Conservation (phyloP, 1,284 basidiomycete species). For the Gomphus sp. region DNA sequence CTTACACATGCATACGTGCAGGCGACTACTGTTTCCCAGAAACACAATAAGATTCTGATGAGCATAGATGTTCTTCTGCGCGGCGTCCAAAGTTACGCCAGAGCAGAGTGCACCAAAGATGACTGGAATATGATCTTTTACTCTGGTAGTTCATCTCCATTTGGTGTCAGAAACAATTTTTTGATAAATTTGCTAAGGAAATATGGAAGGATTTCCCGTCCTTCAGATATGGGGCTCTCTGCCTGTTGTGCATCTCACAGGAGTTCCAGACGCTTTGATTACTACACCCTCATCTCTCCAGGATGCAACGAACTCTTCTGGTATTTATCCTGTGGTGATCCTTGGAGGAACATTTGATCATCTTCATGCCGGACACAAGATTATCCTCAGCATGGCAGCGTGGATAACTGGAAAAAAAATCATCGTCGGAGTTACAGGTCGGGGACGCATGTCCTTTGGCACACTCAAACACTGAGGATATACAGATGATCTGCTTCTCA, state of each 20-base stretch:
- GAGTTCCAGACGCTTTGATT: background rate
- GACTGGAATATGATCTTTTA: slow-evolving; percentile 6
- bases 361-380: slow-evolving; percentile 95
- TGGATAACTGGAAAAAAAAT: slow-evolving; percentile 75
- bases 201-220: background rate
- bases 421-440: slow-evolving; percentile 85
- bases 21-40: slow-evolving; percentile 60
- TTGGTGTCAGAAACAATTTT: background rate
- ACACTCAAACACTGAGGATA: slow-evolving; percentile 6
- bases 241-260: background rate
- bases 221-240: background rate
- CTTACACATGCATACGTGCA: slow-evolving; percentile 70
- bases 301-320: background rate
- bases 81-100: slow-evolving; percentile 19
- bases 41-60: slow-evolving; percentile 55
- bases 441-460: slow-evolving; percentile 9
- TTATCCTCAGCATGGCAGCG: slow-evolving; percentile 85
- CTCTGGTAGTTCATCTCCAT: background rate
- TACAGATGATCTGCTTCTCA: slow-evolving; percentile 64
- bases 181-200: background rate
- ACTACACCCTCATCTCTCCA: background rate
- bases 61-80: slow-evolving; percentile 60
- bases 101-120: background rate
- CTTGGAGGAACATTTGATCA: slow-evolving; percentile 92
- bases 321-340: slow-evolving; percentile 40